Evolutionary conservation across 208 protist genomes (phyloP).

Genomic region (Wallacemonas collosoma): DNA sequence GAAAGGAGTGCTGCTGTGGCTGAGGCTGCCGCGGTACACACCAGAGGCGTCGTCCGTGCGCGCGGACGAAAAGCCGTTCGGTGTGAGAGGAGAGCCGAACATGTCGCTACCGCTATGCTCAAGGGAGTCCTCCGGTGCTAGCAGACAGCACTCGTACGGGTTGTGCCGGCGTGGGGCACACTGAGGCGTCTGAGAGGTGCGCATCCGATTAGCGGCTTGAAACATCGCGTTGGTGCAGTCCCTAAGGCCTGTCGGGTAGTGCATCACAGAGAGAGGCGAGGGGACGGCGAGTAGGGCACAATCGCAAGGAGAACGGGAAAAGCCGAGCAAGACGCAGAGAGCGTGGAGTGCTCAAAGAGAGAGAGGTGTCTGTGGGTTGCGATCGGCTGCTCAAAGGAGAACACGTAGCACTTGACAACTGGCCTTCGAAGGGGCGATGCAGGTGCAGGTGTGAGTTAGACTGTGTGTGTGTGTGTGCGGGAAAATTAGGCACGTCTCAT

Average conservation of each 20-base stretch:
- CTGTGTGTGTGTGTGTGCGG: not conserved
- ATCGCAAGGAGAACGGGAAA: not conserved
- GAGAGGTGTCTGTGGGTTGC: too few relatives aligned
- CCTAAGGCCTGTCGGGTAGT: slow-evolving; percentile 31
- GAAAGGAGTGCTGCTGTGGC: slow-evolving; percentile 29
- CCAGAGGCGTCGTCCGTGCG: slow-evolving; percentile 20
- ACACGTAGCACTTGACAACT: too few relatives aligned
- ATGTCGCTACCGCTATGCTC: slow-evolving; percentile 26
- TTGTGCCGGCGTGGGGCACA: slow-evolving; percentile 37
- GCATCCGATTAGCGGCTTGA: slow-evolving; percentile 55
- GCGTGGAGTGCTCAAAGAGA: too few relatives aligned
- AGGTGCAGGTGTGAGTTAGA: not conserved
- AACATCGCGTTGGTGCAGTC: slow-evolving; percentile 69
- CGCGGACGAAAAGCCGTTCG: slow-evolving; percentile 7
- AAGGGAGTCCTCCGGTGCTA: slow-evolving; percentile 43
- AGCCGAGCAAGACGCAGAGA: not conserved
- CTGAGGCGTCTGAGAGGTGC: not conserved
- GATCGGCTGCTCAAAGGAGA: too few relatives aligned
- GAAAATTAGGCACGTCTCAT: not conserved
- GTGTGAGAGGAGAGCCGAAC: slow-evolving; percentile 11
- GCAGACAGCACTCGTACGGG: slow-evolving; percentile 56
- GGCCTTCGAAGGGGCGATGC: too few relatives aligned
- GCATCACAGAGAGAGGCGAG: not conserved
- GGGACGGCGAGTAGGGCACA: not conserved
- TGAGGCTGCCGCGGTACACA: slow-evolving; percentile 22